Evolutionary conservation across 1,139 yeast genomes (phyloP).

Genomic region (Sugiyamaella xylanicola): DNA sequence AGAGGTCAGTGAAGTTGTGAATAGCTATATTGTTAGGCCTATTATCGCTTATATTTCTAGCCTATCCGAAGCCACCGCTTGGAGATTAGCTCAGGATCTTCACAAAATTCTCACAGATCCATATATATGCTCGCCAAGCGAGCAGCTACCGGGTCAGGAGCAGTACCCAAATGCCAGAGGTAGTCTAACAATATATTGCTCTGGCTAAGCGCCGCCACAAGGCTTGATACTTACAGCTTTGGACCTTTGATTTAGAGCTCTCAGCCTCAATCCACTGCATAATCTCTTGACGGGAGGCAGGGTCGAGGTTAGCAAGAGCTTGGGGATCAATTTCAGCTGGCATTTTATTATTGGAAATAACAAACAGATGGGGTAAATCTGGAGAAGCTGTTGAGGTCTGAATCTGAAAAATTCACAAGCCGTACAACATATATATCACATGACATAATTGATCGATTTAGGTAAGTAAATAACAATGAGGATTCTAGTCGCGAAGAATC

Average conservation of each 20-base stretch:
- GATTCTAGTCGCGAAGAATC: no score
- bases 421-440: neutral
- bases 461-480: no score
- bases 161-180: no score
- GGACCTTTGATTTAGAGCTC: constrained; percentile 85
- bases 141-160: no score
- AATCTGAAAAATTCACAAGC: neutral
- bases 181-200: no score
- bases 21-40: constrained; percentile 51
- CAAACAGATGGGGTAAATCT: neutral
- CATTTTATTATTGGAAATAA: constrained; percentile 44
- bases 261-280: constrained; percentile 77
- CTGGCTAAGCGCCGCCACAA: neutral
- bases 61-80: no score
- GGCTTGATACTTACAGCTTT: constrained; percentile 49
- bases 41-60: no score
- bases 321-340: constrained; percentile 57
- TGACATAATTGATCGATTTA: no score
- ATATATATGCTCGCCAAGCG: no score
- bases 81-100: neutral
- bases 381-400: neutral
- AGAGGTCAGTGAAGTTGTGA: constrained; percentile 84
- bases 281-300: constrained; percentile 70
- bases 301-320: constrained; percentile 67
- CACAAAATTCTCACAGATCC: neutral